phyloP scores from a whole-genome alignment of 805 yeast genomes.

The Yarrowia bubula region DNA sequence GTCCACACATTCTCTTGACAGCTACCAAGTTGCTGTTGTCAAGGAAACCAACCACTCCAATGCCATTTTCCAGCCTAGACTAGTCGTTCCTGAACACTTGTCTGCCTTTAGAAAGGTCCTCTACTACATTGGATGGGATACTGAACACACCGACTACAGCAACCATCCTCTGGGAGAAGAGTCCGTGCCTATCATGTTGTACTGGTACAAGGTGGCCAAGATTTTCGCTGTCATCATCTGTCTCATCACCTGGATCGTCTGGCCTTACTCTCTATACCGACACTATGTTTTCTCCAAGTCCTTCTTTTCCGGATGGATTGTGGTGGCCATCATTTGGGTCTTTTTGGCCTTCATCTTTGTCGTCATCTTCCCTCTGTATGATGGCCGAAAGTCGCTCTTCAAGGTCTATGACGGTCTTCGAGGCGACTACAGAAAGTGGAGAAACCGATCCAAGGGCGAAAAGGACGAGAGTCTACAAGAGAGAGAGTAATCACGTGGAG shows the following conservation, averaged over 20 bases:
- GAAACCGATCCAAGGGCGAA: background rate
- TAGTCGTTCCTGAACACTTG: background rate
- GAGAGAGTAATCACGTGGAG: background rate
- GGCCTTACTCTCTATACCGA: slow-evolving; percentile 84
- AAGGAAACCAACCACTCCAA: background rate
- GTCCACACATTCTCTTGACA: background rate
- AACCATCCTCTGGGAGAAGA: slow-evolving; percentile 28
- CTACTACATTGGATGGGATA: slow-evolving; percentile 25
- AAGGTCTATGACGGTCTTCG: background rate
- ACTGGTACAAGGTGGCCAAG: slow-evolving; percentile 28
- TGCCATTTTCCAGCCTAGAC: slow-evolving; percentile 5
- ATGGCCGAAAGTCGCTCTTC: slow-evolving; percentile 40
- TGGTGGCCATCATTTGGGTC: slow-evolving; percentile 72
- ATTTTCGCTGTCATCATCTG: slow-evolving; percentile 38
- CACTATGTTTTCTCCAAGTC: slow-evolving; percentile 63
- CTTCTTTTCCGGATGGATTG: slow-evolving; percentile 80
- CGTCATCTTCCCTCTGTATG: slow-evolving; percentile 47
- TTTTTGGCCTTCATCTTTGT: slow-evolving; percentile 43
- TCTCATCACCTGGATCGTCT: slow-evolving; percentile 57
- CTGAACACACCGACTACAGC: slow-evolving; percentile 8
- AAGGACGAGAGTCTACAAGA: background rate
- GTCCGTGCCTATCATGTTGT: slow-evolving; percentile 25
- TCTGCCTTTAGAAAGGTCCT: background rate
- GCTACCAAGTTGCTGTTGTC: background rate
- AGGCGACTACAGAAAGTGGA: background rate